These are phyloP conservation scores for Globisporangium yorkense DNA, from an alignment of 352 stramenopile genomes.

Conservation along the genomic window DNA sequence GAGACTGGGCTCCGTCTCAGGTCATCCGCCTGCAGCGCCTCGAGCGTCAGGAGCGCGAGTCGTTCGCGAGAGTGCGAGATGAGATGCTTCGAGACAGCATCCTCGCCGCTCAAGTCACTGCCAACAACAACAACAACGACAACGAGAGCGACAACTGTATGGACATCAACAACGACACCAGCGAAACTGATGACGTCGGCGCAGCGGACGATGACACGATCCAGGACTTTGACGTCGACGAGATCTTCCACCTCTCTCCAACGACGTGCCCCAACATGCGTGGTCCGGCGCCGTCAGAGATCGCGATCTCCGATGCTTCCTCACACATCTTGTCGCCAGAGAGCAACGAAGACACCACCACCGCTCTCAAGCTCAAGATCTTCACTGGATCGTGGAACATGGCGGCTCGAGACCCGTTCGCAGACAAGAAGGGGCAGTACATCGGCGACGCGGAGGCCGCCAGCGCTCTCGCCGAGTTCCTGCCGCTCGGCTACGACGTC, in stretches of 20 bases:
- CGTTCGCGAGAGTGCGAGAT: background rate
- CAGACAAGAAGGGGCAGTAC: constrained; percentile 25
- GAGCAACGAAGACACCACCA: background rate
- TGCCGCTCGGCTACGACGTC: constrained; percentile 65
- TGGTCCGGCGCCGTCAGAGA: background rate
- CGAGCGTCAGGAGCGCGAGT: constrained; percentile 3
- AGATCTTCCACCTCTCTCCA: constrained; percentile 26
- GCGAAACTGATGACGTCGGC: background rate
- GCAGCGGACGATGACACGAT: background rate
- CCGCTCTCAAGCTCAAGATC: constrained; percentile 28
- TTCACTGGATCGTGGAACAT: constrained; percentile 79
- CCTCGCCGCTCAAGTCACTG: background rate
- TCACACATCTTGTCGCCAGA: background rate
- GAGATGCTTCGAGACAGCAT: background rate
- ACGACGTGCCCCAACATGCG: constrained; percentile 22
- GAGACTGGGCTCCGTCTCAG: constrained; percentile 1
- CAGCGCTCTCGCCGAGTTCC: constrained; percentile 30
- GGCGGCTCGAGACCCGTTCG: constrained; percentile 58
- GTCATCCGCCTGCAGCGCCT: constrained; percentile 2
- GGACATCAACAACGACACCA: background rate
- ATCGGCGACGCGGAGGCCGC: constrained; percentile 33
- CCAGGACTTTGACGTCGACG: constrained; percentile 19
- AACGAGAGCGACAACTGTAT: background rate
- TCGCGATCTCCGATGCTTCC: background rate
- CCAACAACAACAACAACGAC: background rate